Base-by-base conservation (phyloP, 306 rosid genomes). In the Alnus rubra region DNA sequence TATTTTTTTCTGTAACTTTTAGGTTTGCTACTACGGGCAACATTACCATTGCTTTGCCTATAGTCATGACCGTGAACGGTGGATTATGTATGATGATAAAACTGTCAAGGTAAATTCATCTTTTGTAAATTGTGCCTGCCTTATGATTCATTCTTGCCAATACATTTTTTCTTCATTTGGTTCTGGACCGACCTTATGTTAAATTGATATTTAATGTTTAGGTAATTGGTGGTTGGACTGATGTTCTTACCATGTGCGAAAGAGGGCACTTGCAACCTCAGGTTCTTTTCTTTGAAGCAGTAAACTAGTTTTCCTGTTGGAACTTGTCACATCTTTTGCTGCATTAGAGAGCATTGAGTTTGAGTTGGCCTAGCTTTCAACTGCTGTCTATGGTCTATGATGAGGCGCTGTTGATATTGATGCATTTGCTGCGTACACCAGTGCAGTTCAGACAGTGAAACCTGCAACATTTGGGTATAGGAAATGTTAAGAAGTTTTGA, bases 1-100 rank as follows among this genome's bases (percentile, higher is more conserved):
- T n/a, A 6, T 81, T 53, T 74, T 74, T 67, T 67, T 15, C 23
- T 77, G 60, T 74, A 50, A 44, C 72, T 81, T 28, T 79, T 78
- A 96, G 99, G 99, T 96, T 73, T 96, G 98, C 89, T 96, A 96
- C 86, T 96, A 96, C 75, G 98, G 99, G 49, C 98, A 96, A 82
- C 99, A 96, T 73, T 96, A 96, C 83, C 97, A 92, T 83, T 93
- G 99, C 91, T 96, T 93, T 81, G 99, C 99, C 67, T 96, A 93
- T 85, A 88, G 97, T 74, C 91, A 85, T 78, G 92, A 93, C 28
- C 88, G 77, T 18, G 85, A 85, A 80, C 83, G 78, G 70, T 96
- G 99, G 99, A 87, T 90, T 84, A 93, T 89, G 98, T 96, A 93
- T 45, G 98, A 96, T 80, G 99, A 96, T 77, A 88, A 86, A 87